Conservation (phyloP, 352 stramenopile species). For the Phytophthora pini region DNA sequence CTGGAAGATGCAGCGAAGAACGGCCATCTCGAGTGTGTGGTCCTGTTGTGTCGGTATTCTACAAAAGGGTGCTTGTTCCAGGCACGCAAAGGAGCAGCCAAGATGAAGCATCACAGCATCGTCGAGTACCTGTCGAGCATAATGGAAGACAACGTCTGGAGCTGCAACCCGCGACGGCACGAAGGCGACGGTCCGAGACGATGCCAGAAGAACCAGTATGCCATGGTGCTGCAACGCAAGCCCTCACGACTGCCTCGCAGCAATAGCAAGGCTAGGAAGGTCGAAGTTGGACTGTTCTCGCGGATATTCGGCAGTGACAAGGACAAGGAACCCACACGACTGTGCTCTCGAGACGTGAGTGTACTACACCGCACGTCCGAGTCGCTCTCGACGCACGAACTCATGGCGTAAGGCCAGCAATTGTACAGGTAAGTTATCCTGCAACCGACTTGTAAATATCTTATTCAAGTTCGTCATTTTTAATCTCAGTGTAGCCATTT, state of each 20-base stretch:
- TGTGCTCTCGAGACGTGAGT: constrained; percentile 33
- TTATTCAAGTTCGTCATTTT: not conserved
- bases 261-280: constrained; percentile 20
- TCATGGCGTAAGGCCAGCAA: constrained; percentile 15
- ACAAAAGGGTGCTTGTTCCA: constrained; percentile 40
- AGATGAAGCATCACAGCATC: constrained; percentile 36
- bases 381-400: constrained; percentile 28
- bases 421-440: not conserved
- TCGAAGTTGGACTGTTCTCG: constrained; percentile 30
- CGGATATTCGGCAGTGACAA: constrained; percentile 30
- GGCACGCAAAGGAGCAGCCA: constrained; percentile 38
- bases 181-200: constrained; percentile 31
- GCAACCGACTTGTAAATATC: not conserved
- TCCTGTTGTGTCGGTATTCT: constrained; percentile 34
- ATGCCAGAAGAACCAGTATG: constrained; percentile 42
- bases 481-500: constrained; percentile 6
- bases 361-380: constrained; percentile 31
- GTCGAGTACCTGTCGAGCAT: constrained; percentile 38
- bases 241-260: constrained; percentile 17
- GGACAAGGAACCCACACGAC: constrained; percentile 22
- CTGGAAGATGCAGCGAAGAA: constrained; percentile 45
- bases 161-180: constrained; percentile 35
- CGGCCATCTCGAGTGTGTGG: constrained; percentile 34
- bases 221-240: constrained; percentile 32
- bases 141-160: constrained; percentile 42